Conservation (phyloP, 257 asterid species). For the Capsicum baccatum region DNA sequence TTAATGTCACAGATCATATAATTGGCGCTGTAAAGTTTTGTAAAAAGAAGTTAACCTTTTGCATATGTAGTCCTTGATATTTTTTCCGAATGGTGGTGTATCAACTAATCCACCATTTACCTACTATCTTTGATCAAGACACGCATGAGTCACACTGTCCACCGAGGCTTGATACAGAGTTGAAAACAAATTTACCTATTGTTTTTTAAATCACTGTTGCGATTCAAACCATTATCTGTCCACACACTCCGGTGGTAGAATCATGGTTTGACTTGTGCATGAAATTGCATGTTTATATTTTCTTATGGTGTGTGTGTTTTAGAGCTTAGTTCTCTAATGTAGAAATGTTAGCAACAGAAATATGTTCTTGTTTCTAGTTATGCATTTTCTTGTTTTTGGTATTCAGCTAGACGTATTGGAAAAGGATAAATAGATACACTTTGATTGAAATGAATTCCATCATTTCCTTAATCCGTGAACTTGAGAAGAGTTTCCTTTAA, state of each 20-base stretch:
- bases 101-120: background rate
- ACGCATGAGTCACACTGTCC: background rate
- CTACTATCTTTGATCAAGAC: background rate
- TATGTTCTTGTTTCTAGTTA: background rate
- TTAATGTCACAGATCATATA: slow-evolving; percentile 13
- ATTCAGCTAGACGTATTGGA: background rate
- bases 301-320: background rate
- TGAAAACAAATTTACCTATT: background rate
- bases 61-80: background rate
- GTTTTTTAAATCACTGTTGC: background rate
- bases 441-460: slow-evolving; percentile 21
- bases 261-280: slow-evolving; percentile 18
- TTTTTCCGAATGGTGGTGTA: background rate
- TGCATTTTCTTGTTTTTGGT: slow-evolving; percentile 21
- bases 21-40: background rate
- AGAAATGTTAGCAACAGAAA: background rate
- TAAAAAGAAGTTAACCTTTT: slow-evolving; percentile 4
- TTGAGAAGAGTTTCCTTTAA: background rate
- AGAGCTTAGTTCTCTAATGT: background rate
- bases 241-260: background rate
- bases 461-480: slow-evolving; percentile 9
- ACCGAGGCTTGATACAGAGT: background rate
- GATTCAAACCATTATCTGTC: background rate
- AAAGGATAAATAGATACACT: slow-evolving; percentile 20
- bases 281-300: background rate